These are phyloP conservation scores for Maudiozyma humilis DNA, from an alignment of 1,139 yeast genomes.

Conservation along the genomic window DNA sequence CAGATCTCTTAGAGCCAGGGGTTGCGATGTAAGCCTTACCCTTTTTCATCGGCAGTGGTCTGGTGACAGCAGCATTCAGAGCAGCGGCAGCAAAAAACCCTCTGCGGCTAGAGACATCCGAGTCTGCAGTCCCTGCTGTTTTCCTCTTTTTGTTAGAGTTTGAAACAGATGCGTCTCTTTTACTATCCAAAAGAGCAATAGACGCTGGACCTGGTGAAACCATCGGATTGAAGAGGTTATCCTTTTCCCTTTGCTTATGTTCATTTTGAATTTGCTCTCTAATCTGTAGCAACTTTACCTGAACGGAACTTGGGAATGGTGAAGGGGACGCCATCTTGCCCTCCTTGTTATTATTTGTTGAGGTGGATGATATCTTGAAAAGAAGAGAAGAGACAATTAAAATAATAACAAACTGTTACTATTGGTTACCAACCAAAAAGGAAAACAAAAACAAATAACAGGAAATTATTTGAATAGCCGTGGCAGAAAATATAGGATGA, in stretches of 20 bases:
- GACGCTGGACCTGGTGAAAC: slow-evolving; percentile 27
- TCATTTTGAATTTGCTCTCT: slow-evolving; percentile 13
- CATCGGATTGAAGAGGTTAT: slow-evolving; percentile 16
- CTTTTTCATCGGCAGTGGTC: slow-evolving; percentile 27
- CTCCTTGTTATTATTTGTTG: neutral
- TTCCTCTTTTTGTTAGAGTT: neutral
- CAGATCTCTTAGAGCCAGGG: neutral
- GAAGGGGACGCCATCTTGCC: slow-evolving; percentile 8
- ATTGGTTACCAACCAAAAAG: neutral
- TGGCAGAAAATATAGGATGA: too few species aligned
- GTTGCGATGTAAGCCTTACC: neutral
- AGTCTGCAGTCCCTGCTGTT: neutral
- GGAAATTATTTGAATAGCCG: too few species aligned
- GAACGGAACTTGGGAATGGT: slow-evolving; percentile 4
- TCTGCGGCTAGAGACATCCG: slow-evolving; percentile 8
- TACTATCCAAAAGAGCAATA: slow-evolving; percentile 13
- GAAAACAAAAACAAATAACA: neutral
- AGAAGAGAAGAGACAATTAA: neutral
- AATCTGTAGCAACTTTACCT: slow-evolving; percentile 9
- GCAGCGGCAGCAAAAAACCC: slow-evolving; percentile 32
- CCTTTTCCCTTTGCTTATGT: slow-evolving; percentile 9
- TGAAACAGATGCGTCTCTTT: slow-evolving; percentile 5
- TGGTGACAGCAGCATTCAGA: slow-evolving; percentile 26
- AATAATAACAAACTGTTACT: neutral
- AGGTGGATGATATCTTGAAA: neutral